Conservation (phyloP, 2,329 filamentous ascomycete species). For the Colletotrichum musicola region DNA sequence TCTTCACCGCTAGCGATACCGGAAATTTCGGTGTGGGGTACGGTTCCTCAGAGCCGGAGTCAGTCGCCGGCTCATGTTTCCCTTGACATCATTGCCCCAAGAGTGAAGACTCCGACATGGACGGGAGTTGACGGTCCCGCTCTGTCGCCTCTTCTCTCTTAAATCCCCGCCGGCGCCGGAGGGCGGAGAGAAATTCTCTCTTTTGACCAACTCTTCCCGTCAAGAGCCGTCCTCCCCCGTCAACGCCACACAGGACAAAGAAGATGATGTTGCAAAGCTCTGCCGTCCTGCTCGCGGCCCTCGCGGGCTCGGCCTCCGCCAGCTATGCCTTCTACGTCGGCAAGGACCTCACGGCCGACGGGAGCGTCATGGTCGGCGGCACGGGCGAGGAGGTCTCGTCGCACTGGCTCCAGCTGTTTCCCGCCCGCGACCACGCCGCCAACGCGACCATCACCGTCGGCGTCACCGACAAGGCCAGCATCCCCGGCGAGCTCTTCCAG, state of each 20-base stretch:
- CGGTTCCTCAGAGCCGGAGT: constrained; percentile 1
- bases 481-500: constrained; percentile 47
- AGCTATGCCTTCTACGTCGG: constrained; percentile 63
- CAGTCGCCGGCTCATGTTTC: constrained; percentile 23
- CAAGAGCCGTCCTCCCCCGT: constrained; percentile 1
- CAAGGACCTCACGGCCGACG: constrained; percentile 57
- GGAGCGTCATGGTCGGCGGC: constrained; percentile 57
- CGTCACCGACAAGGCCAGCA: constrained; percentile 53
- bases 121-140: background rate
- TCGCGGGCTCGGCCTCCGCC: constrained; percentile 43
- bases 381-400: constrained; percentile 62
- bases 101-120: constrained; percentile 4
- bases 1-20: constrained; percentile 36
- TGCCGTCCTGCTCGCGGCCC: constrained; percentile 30
- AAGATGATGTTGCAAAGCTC: constrained; percentile 32
- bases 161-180: no score
- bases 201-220: background rate
- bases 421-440: constrained; percentile 52
- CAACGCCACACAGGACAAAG: background rate
- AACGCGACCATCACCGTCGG: constrained; percentile 58
- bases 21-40: constrained; percentile 36
- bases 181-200: background rate
- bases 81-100: constrained; percentile 27
- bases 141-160: background rate
- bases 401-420: constrained; percentile 61